A percentile compares a stretch with the other conserved stretches of the same genome.
Conservation (phyloP, 441 rosid species). For the Oxalis stricta region DNA sequence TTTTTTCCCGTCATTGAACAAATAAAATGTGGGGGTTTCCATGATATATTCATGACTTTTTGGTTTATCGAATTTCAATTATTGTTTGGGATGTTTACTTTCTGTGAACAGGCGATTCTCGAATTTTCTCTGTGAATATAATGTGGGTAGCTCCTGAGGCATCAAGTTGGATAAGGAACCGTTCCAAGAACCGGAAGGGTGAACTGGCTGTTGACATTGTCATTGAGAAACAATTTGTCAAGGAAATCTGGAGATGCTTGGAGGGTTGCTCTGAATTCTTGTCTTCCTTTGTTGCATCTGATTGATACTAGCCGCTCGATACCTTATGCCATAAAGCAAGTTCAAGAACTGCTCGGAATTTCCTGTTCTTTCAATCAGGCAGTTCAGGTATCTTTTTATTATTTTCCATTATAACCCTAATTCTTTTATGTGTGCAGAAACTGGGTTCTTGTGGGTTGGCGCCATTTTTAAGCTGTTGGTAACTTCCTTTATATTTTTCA, state of each 20-base stretch:
- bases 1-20: too few relatives aligned
- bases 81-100: slow-evolving; percentile 5
- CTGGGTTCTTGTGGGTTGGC: not conserved
- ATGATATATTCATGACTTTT: not conserved
- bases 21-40: not conserved
- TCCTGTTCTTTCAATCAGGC: slow-evolving; percentile 90
- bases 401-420: not conserved
- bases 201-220: slow-evolving; percentile 70
- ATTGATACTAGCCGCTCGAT: slow-evolving; percentile 70
- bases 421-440: not conserved
- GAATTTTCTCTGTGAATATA: slow-evolving; percentile 57
- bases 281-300: slow-evolving; percentile 75
- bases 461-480: not conserved
- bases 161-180: slow-evolving; percentile 58
- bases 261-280: slow-evolving; percentile 75
- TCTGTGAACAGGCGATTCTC: slow-evolving; percentile 61
- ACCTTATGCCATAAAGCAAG: slow-evolving; percentile 83
- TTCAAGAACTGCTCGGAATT: slow-evolving; percentile 78
- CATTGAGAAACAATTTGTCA: slow-evolving; percentile 60
- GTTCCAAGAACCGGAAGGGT: slow-evolving; percentile 36
- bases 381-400: slow-evolving; percentile 41
- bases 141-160: slow-evolving; percentile 63
- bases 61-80: slow-evolving; percentile 2
- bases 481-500: too few relatives aligned
- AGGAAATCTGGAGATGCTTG: slow-evolving; percentile 88